Base-by-base conservation (phyloP, 2,329 filamentous ascomycete genomes). In the Colletotrichum shisoi region DNA sequence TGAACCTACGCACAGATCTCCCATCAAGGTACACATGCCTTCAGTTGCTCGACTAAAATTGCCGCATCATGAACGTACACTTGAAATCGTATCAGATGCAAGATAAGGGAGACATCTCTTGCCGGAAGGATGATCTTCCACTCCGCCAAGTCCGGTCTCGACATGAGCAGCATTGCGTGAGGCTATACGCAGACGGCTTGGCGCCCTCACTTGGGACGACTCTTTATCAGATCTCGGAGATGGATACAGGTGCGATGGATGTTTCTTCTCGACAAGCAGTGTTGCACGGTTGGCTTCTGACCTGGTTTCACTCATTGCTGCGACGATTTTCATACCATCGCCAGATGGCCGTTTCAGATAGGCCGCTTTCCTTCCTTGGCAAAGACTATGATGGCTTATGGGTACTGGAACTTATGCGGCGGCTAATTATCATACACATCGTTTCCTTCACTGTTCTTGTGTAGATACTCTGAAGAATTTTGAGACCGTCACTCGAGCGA, bases 91-190 rank as follows among this genome's bases (percentile, higher is more conserved):
- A 37, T 67, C 64, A 58, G 53, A 54, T 42, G 45, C 37, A 46
- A 46, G 42, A 58, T 34, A 40, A 49, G 40, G 58, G 40, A 37
- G 44, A n/a, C 62, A 65, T 57, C 39, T 64, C 54, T 24, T 56
- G 62, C 65, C 65, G 61, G 56, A 49, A 64, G 19, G 44, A 21
- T 27, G 37, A 54, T 15, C 27, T 68, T 60, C 49, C 37, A 64
- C 37, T 24, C 24, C 13, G 61, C 61, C 64, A 67, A 67, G 61
- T 39, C 37, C 21, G 27, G 8, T n/a, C 27, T 12, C 39, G 39
- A 45, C 24, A 59, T 21, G 8, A 49, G 49, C 24, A 67, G 17
- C 34, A 51, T 48, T 39, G 44, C 48, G 24, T 54, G 42, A 54
- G 40, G 49, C 34, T 48, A 64, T 64, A 40, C 46, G 12, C 31